These are phyloP conservation scores for Parathielavia appendiculata DNA, from an alignment of 495 filamentous ascomycete genomes.

Conservation along the genomic window DNA sequence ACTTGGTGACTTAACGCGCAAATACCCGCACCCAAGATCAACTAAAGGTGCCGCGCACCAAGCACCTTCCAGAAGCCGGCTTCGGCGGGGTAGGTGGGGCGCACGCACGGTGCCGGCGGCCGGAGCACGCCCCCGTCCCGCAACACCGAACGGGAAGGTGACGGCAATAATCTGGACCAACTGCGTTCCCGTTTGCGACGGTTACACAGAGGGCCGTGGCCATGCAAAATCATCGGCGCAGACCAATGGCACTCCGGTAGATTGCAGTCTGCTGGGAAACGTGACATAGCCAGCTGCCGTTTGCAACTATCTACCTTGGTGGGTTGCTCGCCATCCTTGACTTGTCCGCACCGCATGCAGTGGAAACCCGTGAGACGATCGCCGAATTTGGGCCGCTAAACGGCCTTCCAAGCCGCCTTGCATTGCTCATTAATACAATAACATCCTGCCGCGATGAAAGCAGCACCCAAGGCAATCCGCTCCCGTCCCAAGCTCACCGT, in stretches of 20 bases:
- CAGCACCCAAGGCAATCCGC: not conserved
- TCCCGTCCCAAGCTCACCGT: not conserved
- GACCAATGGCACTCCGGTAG: not conserved
- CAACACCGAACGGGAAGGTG: conserved; percentile 10
- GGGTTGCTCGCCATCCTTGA: not conserved
- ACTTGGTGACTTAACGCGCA: too few species aligned
- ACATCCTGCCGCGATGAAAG: not conserved
- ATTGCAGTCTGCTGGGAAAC: not conserved
- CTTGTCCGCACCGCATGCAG: not conserved
- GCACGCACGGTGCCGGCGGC: not conserved
- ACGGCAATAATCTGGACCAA: not conserved
- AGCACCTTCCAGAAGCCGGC: conserved; percentile 13
- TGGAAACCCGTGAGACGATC: not conserved
- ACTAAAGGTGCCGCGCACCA: not conserved
- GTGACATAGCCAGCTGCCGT: conserved; percentile 8
- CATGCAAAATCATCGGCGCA: not conserved
- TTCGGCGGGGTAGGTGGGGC: not conserved
- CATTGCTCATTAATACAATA: not conserved
- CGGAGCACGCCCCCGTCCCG: not conserved
- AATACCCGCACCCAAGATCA: too few species aligned
- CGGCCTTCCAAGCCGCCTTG: not conserved
- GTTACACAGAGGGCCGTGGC: not conserved
- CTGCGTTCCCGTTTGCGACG: not conserved
- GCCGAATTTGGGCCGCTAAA: not conserved
- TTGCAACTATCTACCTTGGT: not conserved